Percentiles rank a stretch among this genome's conserved stretches.
Conservation (phyloP, 108 stramenopile species). For the Cyclotella atomus region DNA sequence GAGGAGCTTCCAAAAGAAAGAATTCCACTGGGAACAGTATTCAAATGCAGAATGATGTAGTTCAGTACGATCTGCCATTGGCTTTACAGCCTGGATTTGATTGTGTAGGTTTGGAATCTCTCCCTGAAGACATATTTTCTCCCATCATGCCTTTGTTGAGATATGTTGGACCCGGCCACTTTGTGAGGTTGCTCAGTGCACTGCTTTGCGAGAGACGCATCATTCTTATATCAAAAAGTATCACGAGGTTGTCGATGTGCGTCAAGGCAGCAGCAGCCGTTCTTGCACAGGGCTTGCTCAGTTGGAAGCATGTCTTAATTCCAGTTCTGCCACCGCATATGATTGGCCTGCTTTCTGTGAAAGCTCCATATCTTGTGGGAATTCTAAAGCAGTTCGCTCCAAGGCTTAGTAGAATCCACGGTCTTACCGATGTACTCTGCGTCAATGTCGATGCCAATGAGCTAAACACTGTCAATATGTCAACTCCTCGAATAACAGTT, state of each 20-base stretch:
- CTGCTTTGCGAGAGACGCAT: slow-evolving; percentile 82
- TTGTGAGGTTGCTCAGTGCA: slow-evolving; percentile 73
- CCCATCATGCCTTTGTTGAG: slow-evolving; percentile 83
- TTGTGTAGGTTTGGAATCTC: slow-evolving; percentile 20
- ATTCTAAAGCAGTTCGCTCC: slow-evolving; percentile 47
- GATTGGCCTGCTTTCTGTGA: slow-evolving; percentile 63
- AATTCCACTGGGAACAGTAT: not conserved
- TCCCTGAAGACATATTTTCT: slow-evolving; percentile 44
- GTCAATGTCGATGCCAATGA: slow-evolving; percentile 78
- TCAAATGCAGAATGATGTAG: slow-evolving; percentile 24
- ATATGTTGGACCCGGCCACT: slow-evolving; percentile 68
- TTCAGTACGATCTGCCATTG: slow-evolving; percentile 39
- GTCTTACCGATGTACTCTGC: slow-evolving; percentile 78
- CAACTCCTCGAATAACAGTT: slow-evolving; percentile 29
- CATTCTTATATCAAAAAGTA: slow-evolving; percentile 64
- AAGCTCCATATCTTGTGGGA: slow-evolving; percentile 78
- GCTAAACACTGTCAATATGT: slow-evolving; percentile 73
- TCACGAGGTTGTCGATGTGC: slow-evolving; percentile 76
- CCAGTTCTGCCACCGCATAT: slow-evolving; percentile 85
- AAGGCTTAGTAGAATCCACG: slow-evolving; percentile 49
- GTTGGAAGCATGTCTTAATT: slow-evolving; percentile 83
- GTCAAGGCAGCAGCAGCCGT: slow-evolving; percentile 69
- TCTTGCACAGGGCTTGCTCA: slow-evolving; percentile 74
- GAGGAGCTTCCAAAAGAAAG: slow-evolving; percentile 5
- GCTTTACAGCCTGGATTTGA: slow-evolving; percentile 51